Base-by-base conservation (phyloP, 495 filamentous ascomycete genomes). In the Hypomontagnella monticulosa region DNA sequence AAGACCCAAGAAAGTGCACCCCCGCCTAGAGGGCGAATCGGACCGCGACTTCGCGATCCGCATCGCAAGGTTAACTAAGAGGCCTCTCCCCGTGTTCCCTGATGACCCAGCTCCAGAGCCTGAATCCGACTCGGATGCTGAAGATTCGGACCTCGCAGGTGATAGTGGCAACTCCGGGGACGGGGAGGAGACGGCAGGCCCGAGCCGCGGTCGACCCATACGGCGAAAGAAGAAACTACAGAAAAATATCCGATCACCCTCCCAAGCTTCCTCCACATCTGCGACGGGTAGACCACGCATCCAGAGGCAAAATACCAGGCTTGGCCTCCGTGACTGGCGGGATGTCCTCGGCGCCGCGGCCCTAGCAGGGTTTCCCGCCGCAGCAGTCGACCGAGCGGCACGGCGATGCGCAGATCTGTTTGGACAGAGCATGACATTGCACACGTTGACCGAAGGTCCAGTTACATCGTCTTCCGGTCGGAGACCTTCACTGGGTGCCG, bases 321-420 rank as follows among this genome's bases (percentile, higher is more conserved):
- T 84, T 56, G 81, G 76, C 3, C 75, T 87, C 4, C 85, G 91
- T 1, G 90, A 94, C 73, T 97, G 93, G 93, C 88, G 88, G 41
- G 89, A 93, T 54, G 83, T 95, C 1, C 73, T 96, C 30, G 89
- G 90, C 7, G 76, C 91, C 0, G 93, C 93, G 16, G 83, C 89
- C 0, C 80, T 93, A 58, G 84, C 80, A 1, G 91, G 89, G 0
- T 89, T 91, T 71, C 76, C 88, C 0, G 67, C 81, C 1, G 70
- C 73, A 4, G 89, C 87, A 4, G 78, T 96, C 6, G 81, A 84
- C 40, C 83, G 89, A 46, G 81, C 91, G 0, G 83, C 87, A 2
- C 78, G 86, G 67, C 80, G 93, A 34, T 97, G 93, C 69, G 81
- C 86, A 1, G 80, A 81, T 30, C 77, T 97, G 0, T 93, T 95